Conservation (phyloP, 164 flowering plant species). For the Magnolia sinica region DNA sequence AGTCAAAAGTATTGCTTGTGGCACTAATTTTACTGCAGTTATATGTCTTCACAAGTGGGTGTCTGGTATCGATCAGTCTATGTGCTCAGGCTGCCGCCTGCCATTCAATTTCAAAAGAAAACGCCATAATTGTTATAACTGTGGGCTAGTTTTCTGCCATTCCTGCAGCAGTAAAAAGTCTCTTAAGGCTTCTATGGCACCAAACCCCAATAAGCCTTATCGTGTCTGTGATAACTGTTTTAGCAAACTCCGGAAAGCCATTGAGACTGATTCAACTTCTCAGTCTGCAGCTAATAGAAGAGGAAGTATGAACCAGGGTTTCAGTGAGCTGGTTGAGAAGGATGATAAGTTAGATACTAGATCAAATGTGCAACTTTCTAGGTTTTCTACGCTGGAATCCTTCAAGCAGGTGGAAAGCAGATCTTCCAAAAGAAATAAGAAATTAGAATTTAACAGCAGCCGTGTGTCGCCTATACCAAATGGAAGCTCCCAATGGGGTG, state of each 20-base stretch:
- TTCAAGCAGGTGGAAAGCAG: constrained; percentile 63
- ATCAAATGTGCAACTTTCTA: constrained; percentile 62
- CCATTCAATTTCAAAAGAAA: constrained; percentile 97
- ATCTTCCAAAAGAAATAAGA: constrained; percentile 77
- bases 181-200: constrained; percentile 96
- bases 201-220: constrained; percentile 90
- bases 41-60: constrained; percentile 97
- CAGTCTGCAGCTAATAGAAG: constrained; percentile 64
- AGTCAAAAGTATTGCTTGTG: constrained; percentile 96
- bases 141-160: constrained; percentile 97
- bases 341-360: constrained; percentile 69
- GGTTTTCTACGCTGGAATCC: constrained; percentile 80
- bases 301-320: constrained; percentile 56
- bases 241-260: constrained; percentile 64
- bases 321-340: constrained; percentile 55
- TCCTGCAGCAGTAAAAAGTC: constrained; percentile 96
- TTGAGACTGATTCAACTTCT: constrained; percentile 66
- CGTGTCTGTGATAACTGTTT: constrained; percentile 95
- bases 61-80: constrained; percentile 91
- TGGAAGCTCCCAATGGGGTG: constrained; percentile 87
- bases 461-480: constrained; percentile 91
- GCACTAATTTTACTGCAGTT: constrained; percentile 86
- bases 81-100: constrained; percentile 96
- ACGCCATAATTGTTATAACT: constrained; percentile 94
- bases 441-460: constrained; percentile 82